Conservation (phyloP, 2,329 filamentous ascomycete species). For the Cytospora piceae region DNA sequence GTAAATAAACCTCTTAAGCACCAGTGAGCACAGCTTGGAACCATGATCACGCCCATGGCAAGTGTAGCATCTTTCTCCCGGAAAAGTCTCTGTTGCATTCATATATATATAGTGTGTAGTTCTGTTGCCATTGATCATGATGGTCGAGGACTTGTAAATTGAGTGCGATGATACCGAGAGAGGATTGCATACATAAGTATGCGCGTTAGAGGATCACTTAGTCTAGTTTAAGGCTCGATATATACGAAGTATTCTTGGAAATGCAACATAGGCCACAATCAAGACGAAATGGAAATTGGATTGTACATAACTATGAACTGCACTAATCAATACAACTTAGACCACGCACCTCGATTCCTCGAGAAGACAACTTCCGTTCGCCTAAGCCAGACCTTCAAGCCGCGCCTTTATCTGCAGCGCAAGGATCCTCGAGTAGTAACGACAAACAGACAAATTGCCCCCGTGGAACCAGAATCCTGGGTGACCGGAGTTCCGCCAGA, state of each 20-base stretch:
- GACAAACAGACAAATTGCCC: conserved; percentile 65
- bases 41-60: no score
- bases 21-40: no score
- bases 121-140: neutral
- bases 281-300: no score
- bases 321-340: neutral
- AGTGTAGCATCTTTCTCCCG: no score
- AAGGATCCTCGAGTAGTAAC: conserved; percentile 60
- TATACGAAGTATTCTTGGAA: neutral
- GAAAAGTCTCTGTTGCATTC: no score
- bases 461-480: conserved; percentile 70
- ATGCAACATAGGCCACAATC: neutral
- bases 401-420: conserved; percentile 57
- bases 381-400: conserved; percentile 36
- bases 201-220: no score
- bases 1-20: no score
- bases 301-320: no score
- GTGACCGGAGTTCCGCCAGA: conserved; percentile 64
- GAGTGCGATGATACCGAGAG: neutral
- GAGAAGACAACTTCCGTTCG: neutral
- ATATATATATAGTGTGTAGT: no score
- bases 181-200: no score
- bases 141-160: neutral
- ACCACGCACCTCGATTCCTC: neutral
- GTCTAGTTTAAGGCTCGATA: no score